Evolutionary conservation across 2,329 filamentous ascomycete species (phyloP).

Genomic region (Macrophomina tecta): DNA sequence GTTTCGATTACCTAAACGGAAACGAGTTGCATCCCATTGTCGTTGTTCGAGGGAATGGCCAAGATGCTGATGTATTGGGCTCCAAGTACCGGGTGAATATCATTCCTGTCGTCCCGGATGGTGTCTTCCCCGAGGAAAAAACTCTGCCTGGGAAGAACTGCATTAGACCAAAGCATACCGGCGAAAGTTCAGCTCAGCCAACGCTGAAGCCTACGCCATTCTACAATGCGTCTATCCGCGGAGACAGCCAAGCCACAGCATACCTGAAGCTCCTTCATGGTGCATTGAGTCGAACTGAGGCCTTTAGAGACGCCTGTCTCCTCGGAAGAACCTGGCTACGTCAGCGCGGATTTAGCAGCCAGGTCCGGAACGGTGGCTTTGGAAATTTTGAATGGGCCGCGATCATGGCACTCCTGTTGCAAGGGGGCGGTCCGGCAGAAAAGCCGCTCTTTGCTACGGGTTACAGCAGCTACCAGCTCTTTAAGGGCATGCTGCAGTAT

Average conservation of each 20-base stretch:
- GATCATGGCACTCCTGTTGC: slow-evolving; percentile 79
- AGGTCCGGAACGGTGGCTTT: slow-evolving; percentile 79
- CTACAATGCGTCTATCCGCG: slow-evolving; percentile 86
- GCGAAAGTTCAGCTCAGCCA: slow-evolving; percentile 42
- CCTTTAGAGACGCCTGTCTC: slow-evolving; percentile 82
- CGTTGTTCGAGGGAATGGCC: slow-evolving; percentile 48
- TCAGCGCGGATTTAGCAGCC: slow-evolving; percentile 79
- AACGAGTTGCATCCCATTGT: slow-evolving; percentile 78
- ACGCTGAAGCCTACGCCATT: slow-evolving; percentile 69
- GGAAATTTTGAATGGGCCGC: slow-evolving; percentile 90
- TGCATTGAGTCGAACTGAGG: slow-evolving; percentile 70
- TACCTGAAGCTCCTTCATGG: slow-evolving; percentile 79
- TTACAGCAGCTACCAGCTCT: slow-evolving; percentile 89
- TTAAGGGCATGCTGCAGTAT: slow-evolving; percentile 93
- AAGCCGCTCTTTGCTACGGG: slow-evolving; percentile 75
- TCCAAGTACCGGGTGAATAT: slow-evolving; percentile 66
- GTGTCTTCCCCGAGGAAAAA: slow-evolving; percentile 73
- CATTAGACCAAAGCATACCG: slow-evolving; percentile 63
- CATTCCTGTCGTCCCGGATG: slow-evolving; percentile 73
- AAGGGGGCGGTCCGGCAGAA: slow-evolving; percentile 75
- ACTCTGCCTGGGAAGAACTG: slow-evolving; percentile 73
- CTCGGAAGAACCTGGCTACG: slow-evolving; percentile 88
- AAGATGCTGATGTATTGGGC: slow-evolving; percentile 45
- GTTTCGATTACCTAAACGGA: slow-evolving; percentile 72
- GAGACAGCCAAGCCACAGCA: slow-evolving; percentile 73